A percentile compares a stretch with the other conserved stretches of the same genome.
Evolutionary conservation across 345 rosid species (phyloP).

Genomic region (Boechera divaricarpa): DNA sequence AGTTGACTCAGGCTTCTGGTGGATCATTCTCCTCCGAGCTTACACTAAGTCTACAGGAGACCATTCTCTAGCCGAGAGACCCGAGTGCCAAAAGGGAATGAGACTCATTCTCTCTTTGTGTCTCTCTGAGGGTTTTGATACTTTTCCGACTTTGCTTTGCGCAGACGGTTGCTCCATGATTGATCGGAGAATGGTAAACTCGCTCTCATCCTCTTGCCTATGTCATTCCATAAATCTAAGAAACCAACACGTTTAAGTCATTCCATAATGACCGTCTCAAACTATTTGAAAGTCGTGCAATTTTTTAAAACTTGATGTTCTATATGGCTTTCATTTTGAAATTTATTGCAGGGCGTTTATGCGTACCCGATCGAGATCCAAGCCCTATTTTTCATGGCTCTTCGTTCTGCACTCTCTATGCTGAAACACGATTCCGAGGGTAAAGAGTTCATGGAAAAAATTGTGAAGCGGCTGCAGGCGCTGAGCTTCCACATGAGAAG

Average conservation of each 20-base stretch:
- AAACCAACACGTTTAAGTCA: background rate
- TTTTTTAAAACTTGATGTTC: too few relatives aligned
- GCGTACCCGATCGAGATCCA: slow-evolving; percentile 88
- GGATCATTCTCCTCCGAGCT: slow-evolving; percentile 88
- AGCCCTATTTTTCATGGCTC: slow-evolving; percentile 85
- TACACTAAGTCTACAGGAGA: slow-evolving; percentile 83
- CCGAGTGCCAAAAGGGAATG: slow-evolving; percentile 86
- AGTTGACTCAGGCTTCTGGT: slow-evolving; percentile 89
- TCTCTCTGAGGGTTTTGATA: slow-evolving; percentile 85
- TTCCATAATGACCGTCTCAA: background rate
- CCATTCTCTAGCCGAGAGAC: slow-evolving; percentile 61
- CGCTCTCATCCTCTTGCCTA: slow-evolving; percentile 9
- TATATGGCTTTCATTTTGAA: background rate
- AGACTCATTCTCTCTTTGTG: slow-evolving; percentile 74
- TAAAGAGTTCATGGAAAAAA: slow-evolving; percentile 64
- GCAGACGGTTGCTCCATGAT: slow-evolving; percentile 92
- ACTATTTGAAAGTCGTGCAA: too few relatives aligned
- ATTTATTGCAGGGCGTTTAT: slow-evolving; percentile 67
- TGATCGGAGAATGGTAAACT: slow-evolving; percentile 80
- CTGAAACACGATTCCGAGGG: slow-evolving; percentile 74
- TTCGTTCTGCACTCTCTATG: slow-evolving; percentile 63
- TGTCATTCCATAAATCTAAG: background rate
- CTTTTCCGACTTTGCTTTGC: slow-evolving; percentile 85
- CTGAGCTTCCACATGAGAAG: slow-evolving; percentile 65
- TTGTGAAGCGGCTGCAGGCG: slow-evolving; percentile 62